A percentile compares a stretch with the other conserved stretches of the same genome.
phyloP scores from a whole-genome alignment of 345 rosid species.

The Cardamine chenopodiifolia region DNA sequence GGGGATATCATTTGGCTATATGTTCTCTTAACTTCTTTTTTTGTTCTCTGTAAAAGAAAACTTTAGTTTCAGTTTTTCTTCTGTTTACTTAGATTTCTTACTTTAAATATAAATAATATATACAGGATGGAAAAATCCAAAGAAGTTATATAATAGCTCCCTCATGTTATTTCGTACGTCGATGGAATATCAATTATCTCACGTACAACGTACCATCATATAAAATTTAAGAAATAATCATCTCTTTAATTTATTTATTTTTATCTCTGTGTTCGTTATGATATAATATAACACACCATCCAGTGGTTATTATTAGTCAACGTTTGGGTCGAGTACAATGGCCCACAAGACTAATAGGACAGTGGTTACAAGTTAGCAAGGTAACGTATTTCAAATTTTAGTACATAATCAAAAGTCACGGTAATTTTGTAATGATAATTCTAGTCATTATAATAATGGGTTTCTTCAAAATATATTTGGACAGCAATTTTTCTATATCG shows the following conservation, averaged over 20 bases:
- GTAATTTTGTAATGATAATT: no score
- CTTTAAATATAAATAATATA: background rate
- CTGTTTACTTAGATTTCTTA: background rate
- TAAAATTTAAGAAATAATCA: background rate
- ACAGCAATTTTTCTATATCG: background rate
- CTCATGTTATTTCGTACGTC: background rate
- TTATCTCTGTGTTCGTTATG: background rate
- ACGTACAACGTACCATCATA: background rate
- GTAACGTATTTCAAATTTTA: background rate
- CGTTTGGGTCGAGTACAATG: conserved; percentile 20
- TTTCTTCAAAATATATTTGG: background rate
- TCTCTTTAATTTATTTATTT: background rate
- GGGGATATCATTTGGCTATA: background rate
- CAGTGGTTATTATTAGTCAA: conserved; percentile 32
- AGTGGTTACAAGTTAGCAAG: conserved; percentile 25
- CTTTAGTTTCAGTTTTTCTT: background rate
- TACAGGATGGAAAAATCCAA: background rate
- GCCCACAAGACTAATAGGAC: conserved; percentile 31
- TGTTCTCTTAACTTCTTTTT: background rate
- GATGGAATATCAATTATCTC: background rate
- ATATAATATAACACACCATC: background rate
- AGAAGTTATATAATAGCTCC: background rate
- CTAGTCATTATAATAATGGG: no score
- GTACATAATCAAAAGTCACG: conserved; percentile 17
- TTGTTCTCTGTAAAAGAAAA: background rate